A percentile compares a stretch with the other conserved stretches of the same genome.
Evolutionary conservation across 2,329 filamentous ascomycete genomes (phyloP).

Genomic region (Arthroderma sp.): DNA sequence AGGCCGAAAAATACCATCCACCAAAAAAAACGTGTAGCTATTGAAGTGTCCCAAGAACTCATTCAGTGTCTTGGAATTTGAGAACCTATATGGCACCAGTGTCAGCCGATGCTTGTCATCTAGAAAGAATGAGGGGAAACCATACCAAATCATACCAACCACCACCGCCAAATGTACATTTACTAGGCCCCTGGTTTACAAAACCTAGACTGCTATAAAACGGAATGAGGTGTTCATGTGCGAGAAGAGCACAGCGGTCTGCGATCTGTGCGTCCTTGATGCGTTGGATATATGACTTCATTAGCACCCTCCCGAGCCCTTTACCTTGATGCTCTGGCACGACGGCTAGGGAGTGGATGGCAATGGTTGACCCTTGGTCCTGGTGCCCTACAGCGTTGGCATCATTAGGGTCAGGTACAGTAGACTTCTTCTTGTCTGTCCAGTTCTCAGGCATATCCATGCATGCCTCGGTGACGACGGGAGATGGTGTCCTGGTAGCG

Average conservation of each 20-base stretch:
- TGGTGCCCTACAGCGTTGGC: constrained; percentile 51
- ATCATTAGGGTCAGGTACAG: constrained; percentile 19
- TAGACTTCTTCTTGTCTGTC: constrained; percentile 34
- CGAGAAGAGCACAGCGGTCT: constrained; percentile 61
- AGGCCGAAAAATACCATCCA: background rate
- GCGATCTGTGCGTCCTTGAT: constrained; percentile 58
- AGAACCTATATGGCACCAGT: constrained; percentile 5
- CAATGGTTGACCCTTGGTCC: constrained; percentile 59
- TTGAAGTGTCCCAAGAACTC: background rate
- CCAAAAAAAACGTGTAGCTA: too few relatives aligned
- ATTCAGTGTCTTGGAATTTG: constrained; percentile 5
- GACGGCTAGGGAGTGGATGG: constrained; percentile 70
- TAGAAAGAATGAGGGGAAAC: constrained; percentile 14
- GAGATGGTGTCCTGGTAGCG: constrained; percentile 53
- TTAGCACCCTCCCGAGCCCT: constrained; percentile 58
- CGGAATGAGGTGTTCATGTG: constrained; percentile 56
- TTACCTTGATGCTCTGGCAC: constrained; percentile 60
- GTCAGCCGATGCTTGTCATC: background rate
- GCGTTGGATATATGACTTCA: constrained; percentile 65
- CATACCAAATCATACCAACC: constrained; percentile 72
- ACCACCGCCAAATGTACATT: constrained; percentile 60
- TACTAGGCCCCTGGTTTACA: constrained; percentile 52
- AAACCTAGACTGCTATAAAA: constrained; percentile 74
- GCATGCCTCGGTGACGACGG: constrained; percentile 56
- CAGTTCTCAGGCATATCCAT: constrained; percentile 64